A percentile compares a stretch with the other conserved stretches of the same genome.
Evolutionary conservation across 768 basidiomycete genomes (phyloP).

Genomic region (Termitomyces heimii): DNA sequence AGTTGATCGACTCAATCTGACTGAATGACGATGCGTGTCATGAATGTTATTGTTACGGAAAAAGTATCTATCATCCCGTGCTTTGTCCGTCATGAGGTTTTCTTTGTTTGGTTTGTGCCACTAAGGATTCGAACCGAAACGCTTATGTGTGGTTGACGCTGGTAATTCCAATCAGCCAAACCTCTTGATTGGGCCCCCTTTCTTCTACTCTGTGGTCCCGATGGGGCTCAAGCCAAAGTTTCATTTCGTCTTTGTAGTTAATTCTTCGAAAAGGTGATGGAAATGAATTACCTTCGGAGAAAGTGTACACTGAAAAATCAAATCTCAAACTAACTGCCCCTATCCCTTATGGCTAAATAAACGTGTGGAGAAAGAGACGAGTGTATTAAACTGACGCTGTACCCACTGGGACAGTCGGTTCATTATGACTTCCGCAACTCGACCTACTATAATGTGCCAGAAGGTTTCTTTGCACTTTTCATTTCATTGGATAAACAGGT

Average conservation of each 20-base stretch:
- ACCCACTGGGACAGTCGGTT: no score
- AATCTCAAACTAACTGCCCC: no score
- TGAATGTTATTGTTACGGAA: background rate
- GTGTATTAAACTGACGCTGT: no score
- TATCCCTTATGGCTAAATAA: no score
- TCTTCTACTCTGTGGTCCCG: background rate
- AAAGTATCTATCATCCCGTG: background rate
- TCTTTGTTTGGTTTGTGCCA: no score
- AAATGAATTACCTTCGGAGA: background rate
- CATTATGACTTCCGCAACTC: background rate
- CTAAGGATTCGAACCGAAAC: background rate
- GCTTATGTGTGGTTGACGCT: background rate
- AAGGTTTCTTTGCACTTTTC: no score
- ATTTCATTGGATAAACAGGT: no score
- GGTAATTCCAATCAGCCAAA: background rate
- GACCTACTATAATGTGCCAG: no score
- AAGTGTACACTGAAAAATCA: no score
- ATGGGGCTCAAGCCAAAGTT: background rate
- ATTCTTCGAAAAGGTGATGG: background rate
- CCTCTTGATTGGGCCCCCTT: background rate
- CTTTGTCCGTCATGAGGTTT: background rate
- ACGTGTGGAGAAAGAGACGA: no score
- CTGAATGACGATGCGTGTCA: background rate
- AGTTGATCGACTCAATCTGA: background rate
- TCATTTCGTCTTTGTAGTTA: background rate